Percentiles rank a stretch among this genome's conserved stretches.
Evolutionary conservation across 1,139 yeast species (phyloP).

Genomic region (Suhomyces wounanorum): DNA sequence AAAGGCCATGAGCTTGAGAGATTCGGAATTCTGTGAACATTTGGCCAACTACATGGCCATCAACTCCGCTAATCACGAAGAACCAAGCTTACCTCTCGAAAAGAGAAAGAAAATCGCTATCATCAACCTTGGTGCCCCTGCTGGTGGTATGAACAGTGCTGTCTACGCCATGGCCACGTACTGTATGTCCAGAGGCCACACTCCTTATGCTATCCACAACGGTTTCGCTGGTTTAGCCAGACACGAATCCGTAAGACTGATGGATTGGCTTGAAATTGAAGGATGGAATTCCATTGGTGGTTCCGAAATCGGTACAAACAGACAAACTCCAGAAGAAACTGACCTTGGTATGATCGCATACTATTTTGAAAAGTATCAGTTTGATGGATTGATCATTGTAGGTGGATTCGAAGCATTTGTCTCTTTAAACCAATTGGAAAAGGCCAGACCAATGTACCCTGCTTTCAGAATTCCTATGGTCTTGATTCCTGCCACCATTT

Average conservation of each 20-base stretch:
- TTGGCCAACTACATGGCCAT: constrained; percentile 71
- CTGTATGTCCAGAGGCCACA: constrained; percentile 89
- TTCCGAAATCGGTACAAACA: constrained; percentile 92
- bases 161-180: constrained; percentile 89
- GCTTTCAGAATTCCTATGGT: constrained; percentile 93
- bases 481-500: constrained; percentile 90
- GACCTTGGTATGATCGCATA: constrained; percentile 89
- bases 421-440: constrained; percentile 76
- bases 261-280: constrained; percentile 84
- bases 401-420: constrained; percentile 96
- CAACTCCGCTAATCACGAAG: constrained; percentile 66
- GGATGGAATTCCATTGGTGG: constrained; percentile 94
- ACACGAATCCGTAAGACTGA: constrained; percentile 72
- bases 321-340: constrained; percentile 71
- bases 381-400: constrained; percentile 84
- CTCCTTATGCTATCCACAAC: constrained; percentile 81
- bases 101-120: constrained; percentile 73
- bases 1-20: constrained; percentile 83
- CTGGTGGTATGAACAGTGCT: constrained; percentile 94
- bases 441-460: constrained; percentile 74
- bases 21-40: constrained; percentile 82
- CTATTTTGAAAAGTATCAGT: constrained; percentile 79
- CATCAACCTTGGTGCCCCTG: constrained; percentile 94
- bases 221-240: constrained; percentile 90
- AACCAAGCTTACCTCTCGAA: constrained; percentile 52